Percentiles rank a stretch among this genome's conserved stretches.
Evolutionary conservation across 148 eudicot genomes (phyloP).

Genomic region (Silene uniflora): DNA sequence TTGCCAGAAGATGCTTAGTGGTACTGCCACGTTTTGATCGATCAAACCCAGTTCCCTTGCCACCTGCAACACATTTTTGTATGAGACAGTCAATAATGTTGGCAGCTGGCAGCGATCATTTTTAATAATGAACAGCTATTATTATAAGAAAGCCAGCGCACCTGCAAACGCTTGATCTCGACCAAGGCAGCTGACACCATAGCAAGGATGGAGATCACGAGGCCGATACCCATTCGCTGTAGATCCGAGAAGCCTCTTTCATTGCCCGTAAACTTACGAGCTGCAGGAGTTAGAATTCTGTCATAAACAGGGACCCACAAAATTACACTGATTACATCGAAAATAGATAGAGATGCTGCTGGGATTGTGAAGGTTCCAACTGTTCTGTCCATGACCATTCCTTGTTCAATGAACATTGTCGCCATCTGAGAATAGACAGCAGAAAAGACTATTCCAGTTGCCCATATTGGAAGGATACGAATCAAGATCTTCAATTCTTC

Average conservation of each 20-base stretch:
- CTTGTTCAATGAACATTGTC: constrained; percentile 60
- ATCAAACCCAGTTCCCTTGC: constrained; percentile 27
- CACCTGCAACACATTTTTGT: neutral
- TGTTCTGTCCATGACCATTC: constrained; percentile 36
- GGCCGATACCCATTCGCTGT: constrained; percentile 72
- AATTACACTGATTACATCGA: constrained; percentile 62
- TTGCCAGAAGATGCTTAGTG: constrained; percentile 62
- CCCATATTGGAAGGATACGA: constrained; percentile 61
- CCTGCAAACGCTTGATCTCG: constrained; percentile 37
- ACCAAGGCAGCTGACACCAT: constrained; percentile 59
- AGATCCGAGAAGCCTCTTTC: constrained; percentile 57
- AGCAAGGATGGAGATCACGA: constrained; percentile 60
- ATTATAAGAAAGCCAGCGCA: neutral
- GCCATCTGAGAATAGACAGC: constrained; percentile 69
- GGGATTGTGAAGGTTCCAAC: constrained; percentile 53
- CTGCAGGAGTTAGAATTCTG: constrained; percentile 42
- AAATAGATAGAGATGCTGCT: constrained; percentile 57
- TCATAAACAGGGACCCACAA: constrained; percentile 70
- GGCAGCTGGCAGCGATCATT: too few relatives aligned
- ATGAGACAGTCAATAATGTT: too few relatives aligned
- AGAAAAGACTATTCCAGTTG: constrained; percentile 49
- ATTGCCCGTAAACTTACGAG: constrained; percentile 50
- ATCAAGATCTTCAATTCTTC: constrained; percentile 67
- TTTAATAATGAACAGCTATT: too few relatives aligned
- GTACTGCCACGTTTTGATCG: constrained; percentile 20